Conservation (phyloP, 2,329 filamentous ascomycete species). For the Paracoccidioides brasiliensis region DNA sequence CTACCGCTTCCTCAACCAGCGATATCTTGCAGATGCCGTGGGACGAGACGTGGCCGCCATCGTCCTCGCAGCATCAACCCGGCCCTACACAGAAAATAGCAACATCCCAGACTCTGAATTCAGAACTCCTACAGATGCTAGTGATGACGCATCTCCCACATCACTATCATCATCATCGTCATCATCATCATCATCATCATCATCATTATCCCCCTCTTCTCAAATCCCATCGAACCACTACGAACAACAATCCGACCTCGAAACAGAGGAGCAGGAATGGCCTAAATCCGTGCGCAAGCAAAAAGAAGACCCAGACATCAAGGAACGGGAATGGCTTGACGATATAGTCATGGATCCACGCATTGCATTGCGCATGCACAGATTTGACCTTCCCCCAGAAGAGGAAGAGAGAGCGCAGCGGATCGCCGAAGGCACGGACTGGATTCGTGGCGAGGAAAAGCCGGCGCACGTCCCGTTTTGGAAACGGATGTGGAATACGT, state of each 20-base stretch:
- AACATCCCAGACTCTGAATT: conserved; percentile 16
- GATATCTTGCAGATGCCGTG: conserved; percentile 72
- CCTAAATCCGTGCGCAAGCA: conserved; percentile 60
- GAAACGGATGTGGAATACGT: conserved; percentile 28
- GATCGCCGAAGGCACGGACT: conserved; percentile 52
- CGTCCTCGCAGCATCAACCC: conserved; percentile 46
- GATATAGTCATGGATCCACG: conserved; percentile 63
- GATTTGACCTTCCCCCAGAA: conserved; percentile 56
- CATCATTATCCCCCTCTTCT: conserved; percentile 31
- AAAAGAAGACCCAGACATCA: conserved; percentile 35
- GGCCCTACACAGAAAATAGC: conserved; percentile 27
- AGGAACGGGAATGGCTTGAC: conserved; percentile 63
- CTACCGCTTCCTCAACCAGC: conserved; percentile 72
- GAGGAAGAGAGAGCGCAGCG: conserved; percentile 54
- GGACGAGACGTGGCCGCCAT: conserved; percentile 78
- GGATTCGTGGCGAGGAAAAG: conserved; percentile 51
- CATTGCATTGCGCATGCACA: conserved; percentile 65
- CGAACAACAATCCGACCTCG: conserved; percentile 54
- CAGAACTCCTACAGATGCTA: conserved; percentile 9
- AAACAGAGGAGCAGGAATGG: conserved; percentile 67
- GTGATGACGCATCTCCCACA: conserved; percentile 9
- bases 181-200: conserved; percentile 22
- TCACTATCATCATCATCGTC: conserved; percentile 19
- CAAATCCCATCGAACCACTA: conserved; percentile 26
- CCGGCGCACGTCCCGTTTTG: conserved; percentile 24